These are phyloP conservation scores for Euphorbia lathyris DNA, from an alignment of 345 rosid genomes.

Conservation along the genomic window DNA sequence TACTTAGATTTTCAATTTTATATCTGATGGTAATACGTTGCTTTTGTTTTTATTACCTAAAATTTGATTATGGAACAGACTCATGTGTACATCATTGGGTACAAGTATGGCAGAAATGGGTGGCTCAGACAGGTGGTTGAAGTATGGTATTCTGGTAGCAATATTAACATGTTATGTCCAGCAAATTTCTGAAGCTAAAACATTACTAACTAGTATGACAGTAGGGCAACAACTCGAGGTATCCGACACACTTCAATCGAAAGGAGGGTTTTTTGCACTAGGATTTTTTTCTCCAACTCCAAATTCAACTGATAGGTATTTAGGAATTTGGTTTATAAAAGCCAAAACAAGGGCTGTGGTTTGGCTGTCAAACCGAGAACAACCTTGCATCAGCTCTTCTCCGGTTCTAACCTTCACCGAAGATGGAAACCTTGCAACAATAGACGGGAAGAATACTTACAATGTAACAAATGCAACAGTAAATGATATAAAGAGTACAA, in stretches of 20 bases:
- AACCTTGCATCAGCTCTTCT: not conserved
- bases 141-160: not conserved
- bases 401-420: not conserved
- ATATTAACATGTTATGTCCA: not conserved
- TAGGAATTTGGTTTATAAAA: conserved; percentile 21
- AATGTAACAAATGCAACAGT: not conserved
- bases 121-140: not conserved
- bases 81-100: not conserved
- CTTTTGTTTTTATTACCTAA: not conserved
- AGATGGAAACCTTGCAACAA: conserved; percentile 12
- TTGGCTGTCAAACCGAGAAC: conserved; percentile 14
- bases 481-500: not conserved
- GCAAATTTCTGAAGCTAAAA: not conserved
- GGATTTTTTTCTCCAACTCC: conserved; percentile 4
- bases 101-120: not conserved
- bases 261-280: conserved; percentile 13
- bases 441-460: not conserved
- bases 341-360: not conserved
- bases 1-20: no score
- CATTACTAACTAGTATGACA: not conserved
- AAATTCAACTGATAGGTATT: not conserved
- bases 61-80: not conserved
- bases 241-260: conserved; percentile 8
- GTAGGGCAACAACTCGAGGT: conserved; percentile 7
- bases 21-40: not conserved